Conservation (phyloP, 2,329 filamentous ascomycete species). For the Paracorniculantispora psalliotae region DNA sequence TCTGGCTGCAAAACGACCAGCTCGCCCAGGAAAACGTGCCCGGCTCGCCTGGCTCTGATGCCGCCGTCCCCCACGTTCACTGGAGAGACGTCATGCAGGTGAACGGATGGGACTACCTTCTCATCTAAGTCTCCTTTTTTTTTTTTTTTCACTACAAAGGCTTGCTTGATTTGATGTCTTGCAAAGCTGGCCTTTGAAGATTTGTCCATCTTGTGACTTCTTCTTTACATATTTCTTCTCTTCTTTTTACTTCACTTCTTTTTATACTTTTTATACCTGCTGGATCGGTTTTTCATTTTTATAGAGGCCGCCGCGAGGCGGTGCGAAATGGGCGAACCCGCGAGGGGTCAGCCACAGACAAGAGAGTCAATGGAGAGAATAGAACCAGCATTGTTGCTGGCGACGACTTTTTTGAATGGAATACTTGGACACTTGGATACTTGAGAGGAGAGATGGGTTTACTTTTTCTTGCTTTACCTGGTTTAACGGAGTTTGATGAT, state of each 20-base stretch:
- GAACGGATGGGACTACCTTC: slow-evolving; percentile 87
- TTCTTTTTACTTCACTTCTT: slow-evolving; percentile 20
- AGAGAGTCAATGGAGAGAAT: slow-evolving; percentile 11
- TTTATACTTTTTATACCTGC: slow-evolving; percentile 22
- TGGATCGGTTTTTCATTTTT: slow-evolving; percentile 17
- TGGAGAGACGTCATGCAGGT: slow-evolving; percentile 92
- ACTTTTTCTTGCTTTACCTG: not conserved
- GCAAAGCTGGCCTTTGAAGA: slow-evolving; percentile 19
- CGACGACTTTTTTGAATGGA: not conserved
- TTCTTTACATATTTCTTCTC: slow-evolving; percentile 24
- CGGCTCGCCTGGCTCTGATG: slow-evolving; percentile 32
- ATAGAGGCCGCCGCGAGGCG: slow-evolving; percentile 40
- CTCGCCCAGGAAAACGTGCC: slow-evolving; percentile 33
- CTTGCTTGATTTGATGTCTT: not conserved
- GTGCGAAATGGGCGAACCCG: slow-evolving; percentile 14
- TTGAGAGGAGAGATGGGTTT: not conserved
- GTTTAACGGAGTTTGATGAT: slow-evolving; percentile 1
- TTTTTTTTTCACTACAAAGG: slow-evolving; percentile 11
- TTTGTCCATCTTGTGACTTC: slow-evolving; percentile 19
- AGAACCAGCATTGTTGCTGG: slow-evolving; percentile 6
- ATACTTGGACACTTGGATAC: slow-evolving; percentile 5
- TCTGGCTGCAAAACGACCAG: slow-evolving; percentile 75
- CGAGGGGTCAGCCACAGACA: not conserved
- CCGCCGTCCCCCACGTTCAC: slow-evolving; percentile 65
- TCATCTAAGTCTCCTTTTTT: slow-evolving; percentile 55